Percentiles rank a stretch among this genome's conserved stretches.
Evolutionary conservation across 192 early-diverging fungal species (phyloP).

Genomic region (Coemansia sp.): DNA sequence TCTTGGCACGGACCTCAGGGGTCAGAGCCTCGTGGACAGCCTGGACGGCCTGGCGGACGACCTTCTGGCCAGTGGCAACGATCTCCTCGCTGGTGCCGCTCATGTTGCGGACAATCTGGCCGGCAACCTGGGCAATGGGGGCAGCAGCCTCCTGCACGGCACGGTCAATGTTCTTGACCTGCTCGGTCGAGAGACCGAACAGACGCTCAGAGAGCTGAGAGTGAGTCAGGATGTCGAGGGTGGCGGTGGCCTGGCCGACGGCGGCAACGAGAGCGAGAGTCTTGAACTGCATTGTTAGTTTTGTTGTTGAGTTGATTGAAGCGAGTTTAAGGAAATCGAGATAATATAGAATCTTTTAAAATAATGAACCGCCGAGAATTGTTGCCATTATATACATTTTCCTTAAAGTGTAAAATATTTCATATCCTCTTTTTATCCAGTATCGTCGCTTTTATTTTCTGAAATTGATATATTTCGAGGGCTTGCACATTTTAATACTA

Average conservation of each 20-base stretch:
- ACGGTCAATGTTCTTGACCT: slow-evolving; percentile 55
- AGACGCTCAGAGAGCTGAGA: slow-evolving; percentile 51
- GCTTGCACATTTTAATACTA: slow-evolving; percentile 9
- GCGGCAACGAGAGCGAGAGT: slow-evolving; percentile 48
- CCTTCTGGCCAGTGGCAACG: slow-evolving; percentile 51
- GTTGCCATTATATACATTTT: slow-evolving; percentile 1
- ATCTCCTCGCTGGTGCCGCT: slow-evolving; percentile 52
- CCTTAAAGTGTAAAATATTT: background rate
- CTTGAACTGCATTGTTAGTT: slow-evolving; percentile 49
- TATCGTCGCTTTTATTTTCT: background rate
- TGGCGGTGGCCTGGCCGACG: slow-evolving; percentile 52
- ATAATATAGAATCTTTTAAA: background rate
- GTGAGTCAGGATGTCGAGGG: slow-evolving; percentile 53
- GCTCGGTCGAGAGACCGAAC: slow-evolving; percentile 52
- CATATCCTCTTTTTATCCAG: background rate
- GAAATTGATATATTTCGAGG: background rate
- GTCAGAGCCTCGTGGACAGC: slow-evolving; percentile 53
- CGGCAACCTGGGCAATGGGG: slow-evolving; percentile 52
- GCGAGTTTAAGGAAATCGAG: background rate
- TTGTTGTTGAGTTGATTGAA: slow-evolving; percentile 9
- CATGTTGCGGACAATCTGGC: slow-evolving; percentile 52
- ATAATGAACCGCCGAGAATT: background rate
- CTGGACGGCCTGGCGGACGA: slow-evolving; percentile 52
- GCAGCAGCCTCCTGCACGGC: slow-evolving; percentile 53
- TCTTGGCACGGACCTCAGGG: slow-evolving; percentile 53